Percentiles rank a stretch among this genome's conserved stretches.
Conservation (phyloP, 495 filamentous ascomycete genomes). For the Friedmanniomyces endolithicus region DNA sequence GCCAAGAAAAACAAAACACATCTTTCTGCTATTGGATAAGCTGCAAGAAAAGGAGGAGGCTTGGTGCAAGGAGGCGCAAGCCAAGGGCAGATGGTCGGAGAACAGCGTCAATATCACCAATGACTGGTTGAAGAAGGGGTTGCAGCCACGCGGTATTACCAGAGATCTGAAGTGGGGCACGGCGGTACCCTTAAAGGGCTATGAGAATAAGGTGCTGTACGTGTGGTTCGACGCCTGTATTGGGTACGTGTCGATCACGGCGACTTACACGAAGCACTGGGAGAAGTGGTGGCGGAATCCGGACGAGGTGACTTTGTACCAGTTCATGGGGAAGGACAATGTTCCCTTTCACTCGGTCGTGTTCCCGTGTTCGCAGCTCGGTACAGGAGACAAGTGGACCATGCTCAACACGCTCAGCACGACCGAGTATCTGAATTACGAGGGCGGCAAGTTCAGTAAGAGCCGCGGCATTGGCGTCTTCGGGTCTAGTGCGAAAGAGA, state of each 20-base stretch:
- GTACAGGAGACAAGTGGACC: conserved; percentile 78
- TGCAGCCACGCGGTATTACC: conserved; percentile 81
- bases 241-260: conserved; percentile 90
- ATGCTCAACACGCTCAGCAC: conserved; percentile 79
- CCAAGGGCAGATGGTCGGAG: conserved; percentile 59
- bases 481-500: conserved; percentile 76
- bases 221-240: conserved; percentile 99
- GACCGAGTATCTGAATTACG: conserved; percentile 94
- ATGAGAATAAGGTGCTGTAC: conserved; percentile 78
- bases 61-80: conserved; percentile 50
- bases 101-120: conserved; percentile 50
- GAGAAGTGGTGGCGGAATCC: conserved; percentile 92
- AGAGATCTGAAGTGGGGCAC: conserved; percentile 49
- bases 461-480: conserved; percentile 83
- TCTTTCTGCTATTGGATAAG: conserved; percentile 70
- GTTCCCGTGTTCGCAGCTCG: conserved; percentile 78
- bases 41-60: conserved; percentile 58
- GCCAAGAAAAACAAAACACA: conserved; percentile 55
- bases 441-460: conserved; percentile 85
- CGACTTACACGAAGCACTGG: conserved; percentile 84
- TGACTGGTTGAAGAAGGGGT: conserved; percentile 69
- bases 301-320: conserved; percentile 77
- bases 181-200: conserved; percentile 41
- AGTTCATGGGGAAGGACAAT: conserved; percentile 98
- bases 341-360: conserved; percentile 86